These are phyloP conservation scores for Populus trichocarpa DNA, from an alignment of 441 rosid species.

Conservation along the genomic window DNA sequence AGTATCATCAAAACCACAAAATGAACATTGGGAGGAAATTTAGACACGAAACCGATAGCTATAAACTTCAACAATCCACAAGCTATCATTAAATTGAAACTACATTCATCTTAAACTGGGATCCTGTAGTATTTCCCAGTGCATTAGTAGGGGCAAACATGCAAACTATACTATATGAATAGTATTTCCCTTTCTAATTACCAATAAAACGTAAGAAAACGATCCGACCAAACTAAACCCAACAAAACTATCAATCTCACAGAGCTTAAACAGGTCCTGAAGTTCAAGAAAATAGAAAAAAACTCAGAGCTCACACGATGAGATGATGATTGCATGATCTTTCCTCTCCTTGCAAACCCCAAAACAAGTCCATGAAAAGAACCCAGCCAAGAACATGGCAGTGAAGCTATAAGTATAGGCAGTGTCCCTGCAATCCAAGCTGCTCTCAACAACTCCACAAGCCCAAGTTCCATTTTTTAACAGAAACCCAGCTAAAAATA, in stretches of 20 bases:
- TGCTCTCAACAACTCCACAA: constrained; percentile 38
- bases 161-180: not conserved
- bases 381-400: constrained; percentile 35
- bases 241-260: not conserved
- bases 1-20: not conserved
- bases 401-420: constrained; percentile 41
- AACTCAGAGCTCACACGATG: not conserved
- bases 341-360: constrained; percentile 52
- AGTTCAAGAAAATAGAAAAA: not conserved
- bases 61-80: not conserved
- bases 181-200: too few species aligned
- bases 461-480: constrained; percentile 35
- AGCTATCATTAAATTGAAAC: not conserved
- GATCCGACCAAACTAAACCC: not conserved
- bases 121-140: not conserved
- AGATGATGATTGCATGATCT: constrained; percentile 42
- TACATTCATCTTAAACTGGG: not conserved
- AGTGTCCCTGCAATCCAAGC: constrained; percentile 48
- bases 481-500: constrained; percentile 14
- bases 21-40: not conserved
- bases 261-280: not conserved
- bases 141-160: not conserved
- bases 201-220: not conserved
- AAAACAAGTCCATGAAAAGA: constrained; percentile 26
- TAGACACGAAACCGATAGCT: not conserved